phyloP scores from a whole-genome alignment of 768 basidiomycete genomes.

The Rhizopogon sp. region DNA sequence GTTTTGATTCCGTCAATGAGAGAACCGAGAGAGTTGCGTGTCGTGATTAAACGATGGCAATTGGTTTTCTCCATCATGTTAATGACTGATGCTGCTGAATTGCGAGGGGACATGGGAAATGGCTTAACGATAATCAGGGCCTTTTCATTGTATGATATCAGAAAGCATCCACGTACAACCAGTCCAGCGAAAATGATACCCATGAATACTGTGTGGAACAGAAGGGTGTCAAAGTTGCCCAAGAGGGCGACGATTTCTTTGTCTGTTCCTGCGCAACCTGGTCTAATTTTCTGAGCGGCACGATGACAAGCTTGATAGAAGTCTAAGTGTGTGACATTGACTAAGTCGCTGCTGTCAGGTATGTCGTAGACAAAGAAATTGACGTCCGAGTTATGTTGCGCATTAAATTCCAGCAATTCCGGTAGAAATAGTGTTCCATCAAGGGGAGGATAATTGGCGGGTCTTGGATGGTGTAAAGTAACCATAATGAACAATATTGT shows the following conservation, averaged over 20 bases:
- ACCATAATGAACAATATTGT: not conserved
- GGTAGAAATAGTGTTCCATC: constrained; percentile 13
- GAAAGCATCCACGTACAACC: constrained; percentile 21
- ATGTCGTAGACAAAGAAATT: constrained; percentile 2
- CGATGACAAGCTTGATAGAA: constrained; percentile 36
- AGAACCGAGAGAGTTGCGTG: constrained; percentile 11
- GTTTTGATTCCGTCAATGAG: constrained; percentile 9
- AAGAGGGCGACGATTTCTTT: constrained; percentile 18
- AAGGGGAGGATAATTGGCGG: not conserved
- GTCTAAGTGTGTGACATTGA: constrained; percentile 32
- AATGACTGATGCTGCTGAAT: constrained; percentile 35
- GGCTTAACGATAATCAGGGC: constrained; percentile 21
- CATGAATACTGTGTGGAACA: constrained; percentile 27
- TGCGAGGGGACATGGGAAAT: constrained; percentile 36
- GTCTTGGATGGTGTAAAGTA: not conserved
- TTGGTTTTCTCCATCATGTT: constrained; percentile 17
- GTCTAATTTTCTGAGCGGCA: constrained; percentile 36
- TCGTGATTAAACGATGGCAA: constrained; percentile 16
- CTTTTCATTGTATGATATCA: constrained; percentile 14
- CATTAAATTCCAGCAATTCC: constrained; percentile 32
- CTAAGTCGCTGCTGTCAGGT: constrained; percentile 7
- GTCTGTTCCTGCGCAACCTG: constrained; percentile 20
- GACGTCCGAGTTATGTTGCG: constrained; percentile 23
- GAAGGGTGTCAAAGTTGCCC: constrained; percentile 26
- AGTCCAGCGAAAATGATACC: constrained; percentile 38